phyloP scores from a whole-genome alignment of 2,329 filamentous ascomycete species.

The Cercospora sp. region DNA sequence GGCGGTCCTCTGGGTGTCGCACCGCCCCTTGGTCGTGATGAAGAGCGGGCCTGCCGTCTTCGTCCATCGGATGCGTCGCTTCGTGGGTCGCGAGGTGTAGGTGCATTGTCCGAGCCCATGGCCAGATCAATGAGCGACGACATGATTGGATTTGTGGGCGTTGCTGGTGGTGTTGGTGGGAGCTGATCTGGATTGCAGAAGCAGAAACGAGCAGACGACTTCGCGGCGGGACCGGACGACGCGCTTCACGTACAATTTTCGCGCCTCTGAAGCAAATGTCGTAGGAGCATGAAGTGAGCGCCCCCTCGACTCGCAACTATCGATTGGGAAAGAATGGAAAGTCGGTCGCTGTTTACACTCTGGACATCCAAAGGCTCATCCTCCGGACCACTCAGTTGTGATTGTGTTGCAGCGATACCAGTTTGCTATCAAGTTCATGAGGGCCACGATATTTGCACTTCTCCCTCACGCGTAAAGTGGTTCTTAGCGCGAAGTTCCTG shows the following conservation, averaged over 20 bases:
- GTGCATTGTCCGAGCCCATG: slow-evolving; percentile 49
- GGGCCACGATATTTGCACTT: slow-evolving; percentile 12
- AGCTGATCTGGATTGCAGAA: background rate
- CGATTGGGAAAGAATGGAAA: background rate
- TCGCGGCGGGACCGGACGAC: slow-evolving; percentile 7
- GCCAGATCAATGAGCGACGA: slow-evolving; percentile 54
- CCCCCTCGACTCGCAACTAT: background rate
- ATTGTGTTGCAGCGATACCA: background rate
- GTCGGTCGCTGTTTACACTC: background rate
- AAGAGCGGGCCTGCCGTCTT: slow-evolving; percentile 46
- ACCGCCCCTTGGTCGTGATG: slow-evolving; percentile 50
- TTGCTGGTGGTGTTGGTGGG: background rate
- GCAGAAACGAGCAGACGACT: slow-evolving; percentile 8
- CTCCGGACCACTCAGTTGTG: background rate
- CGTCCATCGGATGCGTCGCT: slow-evolving; percentile 40
- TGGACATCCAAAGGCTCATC: background rate
- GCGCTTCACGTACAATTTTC: slow-evolving; percentile 10
- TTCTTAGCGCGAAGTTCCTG: background rate
- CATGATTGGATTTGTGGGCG: slow-evolving; percentile 40
- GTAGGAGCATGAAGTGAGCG: background rate
- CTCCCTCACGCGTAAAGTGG: slow-evolving; percentile 9
- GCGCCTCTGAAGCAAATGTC: slow-evolving; percentile 10
- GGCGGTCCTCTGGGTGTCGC: slow-evolving; percentile 46
- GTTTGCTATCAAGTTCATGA: too few species aligned
- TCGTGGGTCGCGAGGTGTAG: slow-evolving; percentile 38